Conservation (phyloP, 2,329 filamentous ascomycete species). For the Pochonia chlamydosporia region DNA sequence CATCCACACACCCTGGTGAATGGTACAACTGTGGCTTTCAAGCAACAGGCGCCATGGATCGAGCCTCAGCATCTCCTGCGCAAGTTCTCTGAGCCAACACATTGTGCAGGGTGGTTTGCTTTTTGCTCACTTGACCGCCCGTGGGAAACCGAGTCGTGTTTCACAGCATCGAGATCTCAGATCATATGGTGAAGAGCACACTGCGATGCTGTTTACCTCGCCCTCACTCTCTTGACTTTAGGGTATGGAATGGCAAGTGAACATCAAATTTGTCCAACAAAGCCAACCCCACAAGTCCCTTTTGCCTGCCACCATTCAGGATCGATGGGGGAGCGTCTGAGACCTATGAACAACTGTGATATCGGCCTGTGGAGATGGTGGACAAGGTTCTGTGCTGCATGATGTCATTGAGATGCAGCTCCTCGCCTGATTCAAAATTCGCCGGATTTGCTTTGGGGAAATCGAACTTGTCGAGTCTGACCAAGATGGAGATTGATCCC, state of each 20-base stretch:
- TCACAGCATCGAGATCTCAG: constrained; percentile 5
- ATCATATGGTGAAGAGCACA: not conserved
- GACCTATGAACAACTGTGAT: not conserved
- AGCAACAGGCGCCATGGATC: too few relatives aligned
- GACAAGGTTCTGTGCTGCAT: not conserved
- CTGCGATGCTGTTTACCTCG: not conserved
- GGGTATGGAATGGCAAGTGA: too few relatives aligned
- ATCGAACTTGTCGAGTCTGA: too few relatives aligned
- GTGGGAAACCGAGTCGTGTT: not conserved
- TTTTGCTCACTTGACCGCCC: not conserved
- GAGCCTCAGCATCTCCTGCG: too few relatives aligned
- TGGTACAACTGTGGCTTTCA: too few relatives aligned
- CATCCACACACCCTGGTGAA: too few relatives aligned
- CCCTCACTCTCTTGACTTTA: too few relatives aligned
- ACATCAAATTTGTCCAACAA: not conserved
- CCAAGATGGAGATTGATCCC: not conserved
- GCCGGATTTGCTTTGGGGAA: not conserved
- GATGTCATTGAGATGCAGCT: not conserved
- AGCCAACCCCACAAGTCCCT: not conserved
- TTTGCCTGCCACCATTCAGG: not conserved
- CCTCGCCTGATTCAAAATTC: too few relatives aligned
- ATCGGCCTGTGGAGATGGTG: not conserved
- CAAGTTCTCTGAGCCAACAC: too few relatives aligned
- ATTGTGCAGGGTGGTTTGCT: not conserved
- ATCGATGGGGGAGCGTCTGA: too few relatives aligned